Percentiles rank a stretch among this genome's conserved stretches.
These are phyloP conservation scores for Fennellomyces sp. DNA, from an alignment of 371 early-diverging fungal genomes.

Conservation along the genomic window DNA sequence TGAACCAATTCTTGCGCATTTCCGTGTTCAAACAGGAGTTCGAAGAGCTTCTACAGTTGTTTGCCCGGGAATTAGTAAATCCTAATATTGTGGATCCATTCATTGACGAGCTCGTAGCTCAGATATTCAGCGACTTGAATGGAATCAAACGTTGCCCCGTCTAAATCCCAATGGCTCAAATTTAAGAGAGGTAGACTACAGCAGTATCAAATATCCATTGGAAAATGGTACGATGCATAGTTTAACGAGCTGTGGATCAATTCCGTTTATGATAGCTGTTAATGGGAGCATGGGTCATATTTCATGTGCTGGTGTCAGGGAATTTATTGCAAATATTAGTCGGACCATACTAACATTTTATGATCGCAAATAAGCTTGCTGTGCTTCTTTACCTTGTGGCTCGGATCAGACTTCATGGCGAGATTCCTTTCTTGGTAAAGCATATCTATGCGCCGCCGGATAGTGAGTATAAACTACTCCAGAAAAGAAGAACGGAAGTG, in stretches of 20 bases:
- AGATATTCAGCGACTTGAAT: slow-evolving; percentile 38
- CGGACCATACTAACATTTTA: background rate
- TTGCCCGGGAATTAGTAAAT: slow-evolving; percentile 14
- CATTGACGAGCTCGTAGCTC: slow-evolving; percentile 24
- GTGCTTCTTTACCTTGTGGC: too few relatives aligned
- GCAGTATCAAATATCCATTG: background rate
- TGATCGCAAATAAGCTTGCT: too few relatives aligned
- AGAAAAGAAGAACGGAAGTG: too few relatives aligned
- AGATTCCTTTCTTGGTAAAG: too few relatives aligned
- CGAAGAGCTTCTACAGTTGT: slow-evolving; percentile 19
- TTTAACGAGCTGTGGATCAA: background rate
- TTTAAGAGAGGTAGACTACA: too few relatives aligned
- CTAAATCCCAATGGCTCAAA: background rate
- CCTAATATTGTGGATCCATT: slow-evolving; percentile 19
- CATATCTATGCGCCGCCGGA: too few relatives aligned
- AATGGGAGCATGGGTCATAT: slow-evolving; percentile 17
- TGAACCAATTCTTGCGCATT: slow-evolving; percentile 16
- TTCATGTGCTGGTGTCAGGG: slow-evolving; percentile 18
- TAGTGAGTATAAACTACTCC: too few relatives aligned
- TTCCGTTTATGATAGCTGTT: slow-evolving; percentile 12
- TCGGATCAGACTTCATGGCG: too few relatives aligned
- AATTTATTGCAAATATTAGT: slow-evolving; percentile 11
- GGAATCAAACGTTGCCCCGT: slow-evolving; percentile 33
- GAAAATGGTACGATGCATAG: background rate
- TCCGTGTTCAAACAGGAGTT: slow-evolving; percentile 28